Evolutionary conservation across 2,329 filamentous ascomycete genomes (phyloP), one percentile per base, ranked within the genome.

Genomic region (Bipolaris oryzae): DNA sequence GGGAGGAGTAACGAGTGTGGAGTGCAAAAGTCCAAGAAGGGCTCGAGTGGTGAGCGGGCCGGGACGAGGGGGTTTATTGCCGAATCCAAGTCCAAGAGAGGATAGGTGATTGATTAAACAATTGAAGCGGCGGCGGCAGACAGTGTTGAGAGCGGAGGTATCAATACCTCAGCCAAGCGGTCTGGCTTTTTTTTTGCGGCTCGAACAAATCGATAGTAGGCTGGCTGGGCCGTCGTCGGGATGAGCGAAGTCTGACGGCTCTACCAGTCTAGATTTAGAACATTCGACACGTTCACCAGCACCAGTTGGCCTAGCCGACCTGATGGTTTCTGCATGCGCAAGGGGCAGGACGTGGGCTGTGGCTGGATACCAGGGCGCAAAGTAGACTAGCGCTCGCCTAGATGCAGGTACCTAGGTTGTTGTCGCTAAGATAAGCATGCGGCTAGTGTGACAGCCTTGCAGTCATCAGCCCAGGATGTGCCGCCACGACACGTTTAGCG

Each of bases 61-160:
- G 55, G 50, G 55, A 28, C 55, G 49, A 50, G 50, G 50, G 44
- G 16, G 55, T 57, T 54, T 42, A 57, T 57, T 57, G 55, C 55
- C 45, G 45, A 45, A 54, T 2, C 28, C 50, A 34, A 50, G 39
- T 20, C 43, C 39, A 28, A 11, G 21, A 13, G 48, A 49, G 38
- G 39, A 44, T n/a, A 35, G 35, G 52, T 41, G 55, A 45, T 34
- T 23, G 45, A 45, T 34, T 23, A 46, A 39, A 23, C 37, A 34
- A 13, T 18, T 20, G 16, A 21, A 20, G 11, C 20, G 6, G 45
- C 28, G 31, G 20, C 33, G 38, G 28, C 23, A 20, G 39, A 57
- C 34, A 34, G 39, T 54, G 50, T 46, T 54, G 50, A 49, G 55
- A 49, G 41, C 45, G 50, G 39, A 57, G 50, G 55, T 57, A 57